Base-by-base conservation (phyloP, 768 basidiomycete genomes). In the Nidularia pulvinata region DNA sequence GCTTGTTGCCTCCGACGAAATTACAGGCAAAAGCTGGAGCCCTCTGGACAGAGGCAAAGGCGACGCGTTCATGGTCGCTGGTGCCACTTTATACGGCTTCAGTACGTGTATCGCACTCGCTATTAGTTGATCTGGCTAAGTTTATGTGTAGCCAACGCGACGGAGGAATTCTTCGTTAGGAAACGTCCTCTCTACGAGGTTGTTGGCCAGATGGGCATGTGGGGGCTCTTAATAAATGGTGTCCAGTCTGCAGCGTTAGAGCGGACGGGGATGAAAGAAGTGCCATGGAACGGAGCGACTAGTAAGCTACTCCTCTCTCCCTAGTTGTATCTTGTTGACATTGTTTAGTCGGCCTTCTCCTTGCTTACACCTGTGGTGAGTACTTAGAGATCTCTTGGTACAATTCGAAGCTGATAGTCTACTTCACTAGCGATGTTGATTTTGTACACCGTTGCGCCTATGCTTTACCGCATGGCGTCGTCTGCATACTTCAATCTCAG, bases 161-260 rank as follows among this genome's bases (percentile, higher is more conserved):
- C 90, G 0, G 93, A 95, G 65, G 93, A 94, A 64, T 90, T 89
- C 68, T 83, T 94, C 55, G 93, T 95, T 33, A 81, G 92, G 55
- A 82, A 72, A 59, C 77, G 84, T 10, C 93, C 93, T 5, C 72
- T 94, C 39, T 94, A 92, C 60, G 93, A 94, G 72, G 85, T 94
- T 52, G 85, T 94, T 14, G 93, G 93, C 9, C 90, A 91, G 66
- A 69, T 94, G 47, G 93, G 93, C 6, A 84, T 94, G 81, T 95
- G 83, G 80, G 93, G 92, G 32, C 82, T 84, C 52, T 64, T 94
- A 48, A 85, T 93, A 65, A 90, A 87, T 60, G 87, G 88, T 5
- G 80, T 88, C 47, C 91, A 94, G 68, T 85, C 89, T 1, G 82
- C 90, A 22, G 80, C 78, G 1, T 72, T 93, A 35, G 93, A 94